These are phyloP conservation scores for Backusella liffmaniae DNA, from an alignment of 192 early-diverging fungal species.

Conservation along the genomic window DNA sequence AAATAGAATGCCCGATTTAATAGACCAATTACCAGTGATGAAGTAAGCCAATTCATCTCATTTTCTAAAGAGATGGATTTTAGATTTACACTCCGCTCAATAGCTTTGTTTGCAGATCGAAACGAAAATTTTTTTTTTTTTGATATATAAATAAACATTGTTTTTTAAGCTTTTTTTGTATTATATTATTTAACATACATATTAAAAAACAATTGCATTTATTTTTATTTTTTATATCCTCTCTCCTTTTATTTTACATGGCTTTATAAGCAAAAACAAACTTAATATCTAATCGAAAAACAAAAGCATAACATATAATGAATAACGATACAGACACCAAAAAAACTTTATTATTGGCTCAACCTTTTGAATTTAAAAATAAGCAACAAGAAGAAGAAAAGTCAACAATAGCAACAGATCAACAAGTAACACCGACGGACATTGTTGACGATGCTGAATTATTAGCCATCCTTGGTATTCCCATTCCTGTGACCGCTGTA, in stretches of 20 bases:
- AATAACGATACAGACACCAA: neutral
- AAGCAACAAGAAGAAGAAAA: neutral
- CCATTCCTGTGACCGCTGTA: neutral
- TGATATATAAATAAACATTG: constrained; percentile 7
- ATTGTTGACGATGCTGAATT: constrained; percentile 23
- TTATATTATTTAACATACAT: neutral
- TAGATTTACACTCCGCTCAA: neutral
- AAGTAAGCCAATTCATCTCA: neutral
- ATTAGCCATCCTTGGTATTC: constrained; percentile 24
- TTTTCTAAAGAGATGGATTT: neutral
- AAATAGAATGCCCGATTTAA: neutral
- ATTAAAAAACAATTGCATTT: neutral
- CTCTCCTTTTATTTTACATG: neutral
- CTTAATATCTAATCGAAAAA: neutral
- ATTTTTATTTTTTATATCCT: neutral
- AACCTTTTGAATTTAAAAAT: constrained; percentile 2
- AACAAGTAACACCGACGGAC: constrained; percentile 12
- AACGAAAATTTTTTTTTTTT: neutral
- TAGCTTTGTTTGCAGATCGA: neutral
- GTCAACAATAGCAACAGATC: neutral
- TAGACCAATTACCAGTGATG: neutral
- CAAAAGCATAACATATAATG: neutral
- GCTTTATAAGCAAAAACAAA: neutral
- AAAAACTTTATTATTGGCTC: neutral
- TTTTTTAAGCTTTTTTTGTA: constrained; percentile 6